Evolutionary conservation across 163 green algal species (phyloP).

Genomic region (Chloromonas sp.): DNA sequence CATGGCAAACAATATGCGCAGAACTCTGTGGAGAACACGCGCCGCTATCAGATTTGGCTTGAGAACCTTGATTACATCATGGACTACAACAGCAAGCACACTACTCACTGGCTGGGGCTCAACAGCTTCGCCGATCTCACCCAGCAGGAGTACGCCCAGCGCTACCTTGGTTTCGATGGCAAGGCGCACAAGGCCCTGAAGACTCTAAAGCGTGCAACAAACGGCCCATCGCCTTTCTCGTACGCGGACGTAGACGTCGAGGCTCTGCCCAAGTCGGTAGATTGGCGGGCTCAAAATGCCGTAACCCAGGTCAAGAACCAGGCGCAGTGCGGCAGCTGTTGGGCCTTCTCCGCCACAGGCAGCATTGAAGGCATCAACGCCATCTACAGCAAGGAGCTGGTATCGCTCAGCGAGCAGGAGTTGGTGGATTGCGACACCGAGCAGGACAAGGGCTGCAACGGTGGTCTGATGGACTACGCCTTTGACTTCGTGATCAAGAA

Average conservation of each 20-base stretch:
- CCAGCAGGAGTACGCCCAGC: slow-evolving; percentile 64
- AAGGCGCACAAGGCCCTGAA: not conserved
- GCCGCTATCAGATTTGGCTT: slow-evolving; percentile 62
- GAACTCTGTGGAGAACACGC: slow-evolving; percentile 52
- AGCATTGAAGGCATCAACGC: slow-evolving; percentile 84
- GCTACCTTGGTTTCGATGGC: slow-evolving; percentile 54
- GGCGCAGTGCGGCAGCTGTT: slow-evolving; percentile 72
- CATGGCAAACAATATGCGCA: slow-evolving; percentile 46
- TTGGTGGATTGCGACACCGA: slow-evolving; percentile 91
- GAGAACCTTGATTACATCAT: slow-evolving; percentile 75
- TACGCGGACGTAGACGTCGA: slow-evolving; percentile 50
- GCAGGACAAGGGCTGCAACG: slow-evolving; percentile 33
- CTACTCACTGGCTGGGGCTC: slow-evolving; percentile 61
- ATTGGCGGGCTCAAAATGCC: slow-evolving; percentile 66
- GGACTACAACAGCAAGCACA: slow-evolving; percentile 64
- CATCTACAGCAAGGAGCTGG: slow-evolving; percentile 80
- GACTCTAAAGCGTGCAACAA: slow-evolving; percentile 3
- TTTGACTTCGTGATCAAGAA: slow-evolving; percentile 79
- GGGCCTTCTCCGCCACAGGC: slow-evolving; percentile 89
- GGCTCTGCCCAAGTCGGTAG: slow-evolving; percentile 44
- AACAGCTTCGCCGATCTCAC: slow-evolving; percentile 74
- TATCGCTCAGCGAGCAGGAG: slow-evolving; percentile 89
- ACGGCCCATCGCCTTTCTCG: slow-evolving; percentile 34
- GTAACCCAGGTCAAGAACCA: slow-evolving; percentile 93
- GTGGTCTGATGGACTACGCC: slow-evolving; percentile 81